Evolutionary conservation across 305 asterid species (phyloP), one percentile per base, ranked within the genome.

Genomic region (Plantago coronopus): DNA sequence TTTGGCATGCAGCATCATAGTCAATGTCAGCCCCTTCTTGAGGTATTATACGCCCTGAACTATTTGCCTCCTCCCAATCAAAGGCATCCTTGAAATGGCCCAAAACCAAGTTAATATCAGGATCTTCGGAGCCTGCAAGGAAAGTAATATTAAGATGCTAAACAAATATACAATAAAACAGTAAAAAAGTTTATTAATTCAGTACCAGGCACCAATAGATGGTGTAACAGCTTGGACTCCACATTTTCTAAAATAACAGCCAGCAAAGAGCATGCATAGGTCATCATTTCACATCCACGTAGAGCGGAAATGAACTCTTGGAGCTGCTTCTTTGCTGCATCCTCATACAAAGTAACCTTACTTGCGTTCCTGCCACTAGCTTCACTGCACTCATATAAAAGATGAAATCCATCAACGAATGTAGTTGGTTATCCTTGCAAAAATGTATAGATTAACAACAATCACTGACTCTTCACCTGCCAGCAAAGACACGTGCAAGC

Each of bases 41-140:
- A 45, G 97, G 99, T 75, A 93, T 79, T 54, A 93, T 76, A 61
- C 99, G 97, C 44, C 97, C 99, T 12, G 96, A 89, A 62, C 70
- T 74, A 72, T 81, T 78, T 75, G 99, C 99, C 81, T 89, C 97
- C 70, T 75, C 85, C 97, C 99, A 93, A 71, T 89, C 97, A 67
- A 93, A 93, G 65, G 94, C 95, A 74, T 81, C 94, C 78, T 83
- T 93, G 89, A 87, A 93, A 73, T 79, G 81, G 67, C 63, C 78
- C 67, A 93, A 76, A 81, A 85, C 74, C 31, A 85, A 69, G 60
- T 62, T 62, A 59, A 78, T 84, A 63, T 83, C 84, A 49, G 95
- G 89, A 76, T 79, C 78, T 59, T 86, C 87, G 62, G 82, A 66
- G 37, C 94, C 97, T 87, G 80, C 57, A 77, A 66, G 64, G 55